Base-by-base conservation (phyloP, 2,329 filamentous ascomycete genomes). In the Diaporthe vexans region DNA sequence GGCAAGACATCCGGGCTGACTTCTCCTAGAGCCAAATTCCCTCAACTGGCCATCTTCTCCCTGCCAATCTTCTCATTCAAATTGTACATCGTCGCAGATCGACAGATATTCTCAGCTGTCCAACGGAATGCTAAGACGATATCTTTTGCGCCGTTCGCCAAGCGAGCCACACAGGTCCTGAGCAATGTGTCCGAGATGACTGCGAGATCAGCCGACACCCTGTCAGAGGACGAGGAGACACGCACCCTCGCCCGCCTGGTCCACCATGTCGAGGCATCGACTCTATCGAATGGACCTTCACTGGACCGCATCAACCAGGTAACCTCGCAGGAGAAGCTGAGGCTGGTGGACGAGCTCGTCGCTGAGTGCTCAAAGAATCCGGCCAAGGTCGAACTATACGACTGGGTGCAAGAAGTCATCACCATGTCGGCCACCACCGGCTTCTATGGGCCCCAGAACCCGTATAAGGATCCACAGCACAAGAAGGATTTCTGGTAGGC, bases 61-160 rank as follows among this genome's bases (percentile, higher is more conserved):
- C 57, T 74, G 57, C 59, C 69, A 24, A 72, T 74, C 40, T 72
- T 74, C 69, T 63, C 68, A 1, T 74, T 74, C 73, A 73, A 72
- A 15, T 3, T 74, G 6, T 74, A 74, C 52, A 26, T 67, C 13
- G 52, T 69, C 73, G 35, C 57, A 19, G 69, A 74, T 29, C 73
- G 69, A n/a, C 58, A 72, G 4, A 15, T 72, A 9, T 65, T 72
- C 21, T 37, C 48, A 13, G 56, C 73, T 6, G 43, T 74, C 7
- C 73, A 74, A 26, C 58, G 73, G n/a, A 71, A 46, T 35, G 59
- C 73, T 7, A 72, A 56, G 59, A 72, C 73, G 6, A 11, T 74
- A 24, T 74, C 73, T 33, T 74, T 74, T n/a, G n/a, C 40, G 8
- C 73, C 73, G n/a, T 74, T 74, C 21, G 13, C 73, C 35, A 56